A percentile compares a stretch with the other conserved stretches of the same genome.
These are phyloP conservation scores for Colletotrichum paranaense DNA, from an alignment of 2,329 filamentous ascomycete genomes.

Conservation along the genomic window DNA sequence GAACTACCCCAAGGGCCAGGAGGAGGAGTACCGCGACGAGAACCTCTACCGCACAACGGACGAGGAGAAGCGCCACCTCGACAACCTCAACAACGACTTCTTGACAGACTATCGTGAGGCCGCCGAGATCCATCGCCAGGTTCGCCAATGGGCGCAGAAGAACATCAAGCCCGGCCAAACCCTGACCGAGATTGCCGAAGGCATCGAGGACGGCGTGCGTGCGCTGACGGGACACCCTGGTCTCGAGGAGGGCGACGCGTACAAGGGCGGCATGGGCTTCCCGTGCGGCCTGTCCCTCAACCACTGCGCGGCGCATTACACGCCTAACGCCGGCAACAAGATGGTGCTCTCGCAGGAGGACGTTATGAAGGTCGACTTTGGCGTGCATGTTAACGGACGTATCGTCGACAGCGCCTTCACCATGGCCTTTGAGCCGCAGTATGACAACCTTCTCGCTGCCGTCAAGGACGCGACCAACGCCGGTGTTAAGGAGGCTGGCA, in stretches of 20 bases:
- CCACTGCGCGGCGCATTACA: constrained; percentile 88
- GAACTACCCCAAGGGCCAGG: constrained; percentile 81
- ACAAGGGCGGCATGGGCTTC: constrained; percentile 87
- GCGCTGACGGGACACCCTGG: constrained; percentile 82
- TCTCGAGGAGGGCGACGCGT: constrained; percentile 80
- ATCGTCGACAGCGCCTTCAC: constrained; percentile 89
- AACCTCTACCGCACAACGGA: constrained; percentile 83
- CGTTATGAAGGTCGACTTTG: constrained; percentile 87
- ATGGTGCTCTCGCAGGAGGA: constrained; percentile 77
- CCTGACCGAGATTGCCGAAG: constrained; percentile 84
- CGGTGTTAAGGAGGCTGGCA: constrained; percentile 80
- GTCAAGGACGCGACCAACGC: constrained; percentile 84
- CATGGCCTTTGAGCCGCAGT: constrained; percentile 78
- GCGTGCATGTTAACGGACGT: constrained; percentile 82
- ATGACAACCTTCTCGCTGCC: constrained; percentile 80
- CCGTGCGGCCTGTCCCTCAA: constrained; percentile 87
- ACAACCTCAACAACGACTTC: constrained; percentile 73
- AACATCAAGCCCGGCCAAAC: constrained; percentile 85
- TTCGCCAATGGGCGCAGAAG: constrained; percentile 84
- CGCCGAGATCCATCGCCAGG: constrained; percentile 87
- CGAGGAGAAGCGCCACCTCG: constrained; percentile 86
- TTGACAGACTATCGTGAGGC: constrained; percentile 84
- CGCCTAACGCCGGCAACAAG: constrained; percentile 88
- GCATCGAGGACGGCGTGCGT: constrained; percentile 85
- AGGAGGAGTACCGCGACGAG: constrained; percentile 81